phyloP scores from a whole-genome alignment of 768 basidiomycete genomes.

The Coprinopsis sp. region DNA sequence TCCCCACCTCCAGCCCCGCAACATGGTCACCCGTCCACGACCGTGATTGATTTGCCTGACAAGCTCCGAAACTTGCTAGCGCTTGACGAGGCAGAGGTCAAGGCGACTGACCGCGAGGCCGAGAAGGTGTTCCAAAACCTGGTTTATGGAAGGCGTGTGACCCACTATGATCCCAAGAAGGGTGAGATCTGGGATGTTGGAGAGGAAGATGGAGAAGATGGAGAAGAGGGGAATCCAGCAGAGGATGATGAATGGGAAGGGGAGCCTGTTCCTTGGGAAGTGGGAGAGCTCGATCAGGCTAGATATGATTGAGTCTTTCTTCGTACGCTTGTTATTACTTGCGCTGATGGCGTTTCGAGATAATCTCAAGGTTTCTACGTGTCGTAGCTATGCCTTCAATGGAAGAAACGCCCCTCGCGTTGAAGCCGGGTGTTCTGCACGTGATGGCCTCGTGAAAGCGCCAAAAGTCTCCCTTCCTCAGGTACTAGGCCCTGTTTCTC shows the following conservation, averaged over 20 bases:
- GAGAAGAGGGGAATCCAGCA: conserved; percentile 19
- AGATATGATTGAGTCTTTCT: conserved; percentile 1
- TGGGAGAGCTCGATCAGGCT: conserved; percentile 60
- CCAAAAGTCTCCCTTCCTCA: too few species aligned
- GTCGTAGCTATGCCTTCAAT: too few species aligned
- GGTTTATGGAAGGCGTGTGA: conserved; percentile 52
- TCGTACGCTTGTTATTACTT: background rate
- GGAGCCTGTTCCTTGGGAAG: conserved; percentile 79
- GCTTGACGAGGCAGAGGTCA: conserved; percentile 44
- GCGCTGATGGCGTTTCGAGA: conserved; percentile 6
- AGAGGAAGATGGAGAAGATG: conserved; percentile 31
- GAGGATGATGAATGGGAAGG: conserved; percentile 74
- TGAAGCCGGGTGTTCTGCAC: too few species aligned
- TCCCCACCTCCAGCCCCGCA: conserved; percentile 15
- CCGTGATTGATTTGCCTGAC: conserved; percentile 62
- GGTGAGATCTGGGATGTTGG: conserved; percentile 77
- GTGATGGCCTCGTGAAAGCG: too few species aligned
- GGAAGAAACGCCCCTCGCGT: too few species aligned
- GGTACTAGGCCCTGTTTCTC: too few species aligned
- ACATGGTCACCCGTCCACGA: conserved; percentile 30
- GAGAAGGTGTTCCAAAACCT: conserved; percentile 56
- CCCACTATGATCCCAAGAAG: conserved; percentile 55
- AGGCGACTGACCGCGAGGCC: conserved; percentile 37
- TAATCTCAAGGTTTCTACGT: background rate
- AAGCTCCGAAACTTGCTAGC: conserved; percentile 61